Conservation (phyloP, 1,284 basidiomycete species). For the Pascua sp. region DNA sequence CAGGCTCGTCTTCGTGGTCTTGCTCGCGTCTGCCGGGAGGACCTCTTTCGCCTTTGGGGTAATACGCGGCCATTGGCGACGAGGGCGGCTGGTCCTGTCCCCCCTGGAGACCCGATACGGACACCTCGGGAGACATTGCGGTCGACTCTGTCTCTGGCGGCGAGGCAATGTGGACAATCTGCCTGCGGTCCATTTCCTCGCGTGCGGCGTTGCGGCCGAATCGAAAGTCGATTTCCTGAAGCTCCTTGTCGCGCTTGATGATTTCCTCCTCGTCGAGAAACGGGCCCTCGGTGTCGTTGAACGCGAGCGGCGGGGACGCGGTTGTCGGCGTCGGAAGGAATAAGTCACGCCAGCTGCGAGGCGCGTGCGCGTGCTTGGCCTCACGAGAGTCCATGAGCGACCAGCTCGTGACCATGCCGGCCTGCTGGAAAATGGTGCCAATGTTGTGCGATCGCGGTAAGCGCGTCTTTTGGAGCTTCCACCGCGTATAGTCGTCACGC, state of each 20-base stretch:
- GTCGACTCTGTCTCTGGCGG: neutral
- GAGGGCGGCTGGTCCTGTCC: neutral
- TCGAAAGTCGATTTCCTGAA: conserved; percentile 42
- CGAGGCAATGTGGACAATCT: conserved; percentile 1
- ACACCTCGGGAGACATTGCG: neutral
- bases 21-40: too few species aligned
- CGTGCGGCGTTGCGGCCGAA: conserved; percentile 34
- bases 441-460: conserved; percentile 22
- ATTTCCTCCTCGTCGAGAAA: conserved; percentile 13
- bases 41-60: conserved; percentile 9
- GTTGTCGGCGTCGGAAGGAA: neutral
- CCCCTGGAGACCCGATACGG: neutral
- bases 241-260: conserved; percentile 33
- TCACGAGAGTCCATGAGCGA: conserved; percentile 23
- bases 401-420: conserved; percentile 35
- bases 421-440: conserved; percentile 30
- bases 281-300: neutral
- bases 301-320: neutral
- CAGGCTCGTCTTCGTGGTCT: neutral
- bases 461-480: conserved; percentile 28
- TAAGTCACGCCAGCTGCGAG: conserved; percentile 4
- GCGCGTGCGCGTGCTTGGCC: neutral
- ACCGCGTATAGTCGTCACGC: conserved; percentile 31
- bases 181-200: conserved; percentile 31
- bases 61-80: conserved; percentile 26